Evolutionary conservation across 345 rosid genomes (phyloP).

Genomic region (Carallia brachiata): DNA sequence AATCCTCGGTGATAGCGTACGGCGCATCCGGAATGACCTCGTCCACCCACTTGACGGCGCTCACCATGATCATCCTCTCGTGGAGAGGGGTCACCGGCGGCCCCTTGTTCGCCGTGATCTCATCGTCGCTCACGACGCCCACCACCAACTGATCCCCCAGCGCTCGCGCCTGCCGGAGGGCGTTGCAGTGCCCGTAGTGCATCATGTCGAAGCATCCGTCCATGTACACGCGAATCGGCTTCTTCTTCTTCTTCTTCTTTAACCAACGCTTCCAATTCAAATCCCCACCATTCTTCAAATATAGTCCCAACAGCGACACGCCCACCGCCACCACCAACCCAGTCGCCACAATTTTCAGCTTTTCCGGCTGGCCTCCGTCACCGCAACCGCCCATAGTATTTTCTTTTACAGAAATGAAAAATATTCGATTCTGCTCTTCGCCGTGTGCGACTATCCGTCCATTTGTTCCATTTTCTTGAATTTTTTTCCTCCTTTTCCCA

Average conservation of each 20-base stretch:
- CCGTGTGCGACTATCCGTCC: too few species aligned
- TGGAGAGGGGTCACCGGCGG: slow-evolving; percentile 72
- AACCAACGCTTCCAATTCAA: slow-evolving; percentile 6
- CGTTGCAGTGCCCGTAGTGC: slow-evolving; percentile 87
- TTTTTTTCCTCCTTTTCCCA: too few species aligned
- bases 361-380: slow-evolving; percentile 8
- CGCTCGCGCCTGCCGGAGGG: slow-evolving; percentile 72
- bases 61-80: slow-evolving; percentile 72
- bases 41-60: slow-evolving; percentile 76
- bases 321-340: slow-evolving; percentile 19
- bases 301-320: slow-evolving; percentile 17
- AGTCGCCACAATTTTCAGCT: slow-evolving; percentile 8
- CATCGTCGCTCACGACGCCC: slow-evolving; percentile 72
- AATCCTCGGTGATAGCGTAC: slow-evolving; percentile 65
- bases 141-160: slow-evolving; percentile 70
- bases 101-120: slow-evolving; percentile 68
- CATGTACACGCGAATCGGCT: slow-evolving; percentile 66
- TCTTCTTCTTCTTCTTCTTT: slow-evolving; percentile 37
- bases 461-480: too few species aligned
- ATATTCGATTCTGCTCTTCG: too few species aligned
- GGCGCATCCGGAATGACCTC: slow-evolving; percentile 77
- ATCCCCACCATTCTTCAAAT: slow-evolving; percentile 11
- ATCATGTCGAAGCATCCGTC: slow-evolving; percentile 85
- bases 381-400: neutral
- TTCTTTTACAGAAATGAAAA: too few species aligned